These are phyloP conservation scores for Zymoseptoria ardabiliae DNA, from an alignment of 2,329 filamentous ascomycete genomes.

Conservation along the genomic window DNA sequence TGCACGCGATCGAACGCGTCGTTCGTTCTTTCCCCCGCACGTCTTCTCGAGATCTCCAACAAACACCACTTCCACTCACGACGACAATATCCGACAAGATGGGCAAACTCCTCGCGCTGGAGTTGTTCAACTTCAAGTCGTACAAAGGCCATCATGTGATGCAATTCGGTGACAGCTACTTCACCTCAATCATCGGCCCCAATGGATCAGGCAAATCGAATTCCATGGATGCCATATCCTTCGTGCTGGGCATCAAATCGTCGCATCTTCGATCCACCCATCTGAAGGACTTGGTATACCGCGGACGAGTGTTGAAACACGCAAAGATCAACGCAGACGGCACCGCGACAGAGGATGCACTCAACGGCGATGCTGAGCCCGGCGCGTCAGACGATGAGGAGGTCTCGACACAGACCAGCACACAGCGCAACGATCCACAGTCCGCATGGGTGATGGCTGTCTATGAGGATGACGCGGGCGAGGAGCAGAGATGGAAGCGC, in stretches of 20 bases:
- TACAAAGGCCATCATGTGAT: conserved; percentile 95
- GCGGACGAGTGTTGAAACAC: conserved; percentile 84
- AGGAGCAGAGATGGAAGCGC: conserved; percentile 93
- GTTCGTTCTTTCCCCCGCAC: not conserved
- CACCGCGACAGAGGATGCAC: conserved; percentile 50
- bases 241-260: conserved; percentile 96
- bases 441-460: conserved; percentile 99
- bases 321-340: conserved; percentile 90
- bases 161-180: conserved; percentile 94
- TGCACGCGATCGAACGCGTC: not conserved
- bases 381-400: conserved; percentile 38
- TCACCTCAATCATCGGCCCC: conserved; percentile 97
- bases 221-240: conserved; percentile 99
- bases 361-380: conserved; percentile 47
- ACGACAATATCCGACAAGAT: conserved; percentile 47
- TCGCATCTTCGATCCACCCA: conserved; percentile 94
- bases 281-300: conserved; percentile 90
- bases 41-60: not conserved
- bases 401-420: conserved; percentile 50
- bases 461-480: conserved; percentile 92
- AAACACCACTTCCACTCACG: not conserved
- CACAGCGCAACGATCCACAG: conserved; percentile 72
- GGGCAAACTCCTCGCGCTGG: conserved; percentile 92
- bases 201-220: conserved; percentile 99
- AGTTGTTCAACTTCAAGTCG: conserved; percentile 98